Percentiles rank a stretch among this genome's conserved stretches.
Evolutionary conservation across 805 yeast species (phyloP).

Genomic region (Huiozyma sinensis): DNA sequence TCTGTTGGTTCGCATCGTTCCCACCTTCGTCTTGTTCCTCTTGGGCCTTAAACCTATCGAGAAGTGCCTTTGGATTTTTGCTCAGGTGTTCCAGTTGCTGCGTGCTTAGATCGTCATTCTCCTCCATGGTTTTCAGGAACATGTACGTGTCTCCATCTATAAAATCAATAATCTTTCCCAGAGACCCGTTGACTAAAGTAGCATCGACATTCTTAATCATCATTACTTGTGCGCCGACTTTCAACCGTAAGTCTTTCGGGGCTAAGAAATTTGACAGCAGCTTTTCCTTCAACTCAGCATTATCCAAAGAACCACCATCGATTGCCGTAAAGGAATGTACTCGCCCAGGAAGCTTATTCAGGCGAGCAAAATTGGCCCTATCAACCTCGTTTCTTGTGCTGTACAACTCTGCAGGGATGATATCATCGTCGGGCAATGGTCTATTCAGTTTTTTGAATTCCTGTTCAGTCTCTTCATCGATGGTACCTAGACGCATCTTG

Average conservation of each 20-base stretch:
- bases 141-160: conserved; percentile 41
- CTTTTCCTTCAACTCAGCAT: conserved; percentile 33
- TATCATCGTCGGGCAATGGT: conserved; percentile 44
- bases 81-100: background rate
- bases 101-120: background rate
- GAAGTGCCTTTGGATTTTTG: conserved; percentile 5
- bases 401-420: conserved; percentile 64
- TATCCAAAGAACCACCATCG: conserved; percentile 43
- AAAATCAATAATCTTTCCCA: conserved; percentile 59
- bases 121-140: conserved; percentile 25
- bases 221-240: conserved; percentile 75
- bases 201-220: conserved; percentile 67
- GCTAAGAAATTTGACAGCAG: conserved; percentile 52
- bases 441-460: conserved; percentile 47
- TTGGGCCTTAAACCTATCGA: conserved; percentile 12
- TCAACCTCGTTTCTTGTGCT: conserved; percentile 69
- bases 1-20: conserved; percentile 10
- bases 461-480: conserved; percentile 36
- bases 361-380: conserved; percentile 43
- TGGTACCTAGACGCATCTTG: conserved; percentile 56
- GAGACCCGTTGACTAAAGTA: conserved; percentile 63
- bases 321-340: conserved; percentile 35
- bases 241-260: conserved; percentile 44
- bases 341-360: conserved; percentile 37
- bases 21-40: conserved; percentile 9